Conservation (phyloP, 352 stramenopile species). For the Phytopythium cucurbitacearum region DNA sequence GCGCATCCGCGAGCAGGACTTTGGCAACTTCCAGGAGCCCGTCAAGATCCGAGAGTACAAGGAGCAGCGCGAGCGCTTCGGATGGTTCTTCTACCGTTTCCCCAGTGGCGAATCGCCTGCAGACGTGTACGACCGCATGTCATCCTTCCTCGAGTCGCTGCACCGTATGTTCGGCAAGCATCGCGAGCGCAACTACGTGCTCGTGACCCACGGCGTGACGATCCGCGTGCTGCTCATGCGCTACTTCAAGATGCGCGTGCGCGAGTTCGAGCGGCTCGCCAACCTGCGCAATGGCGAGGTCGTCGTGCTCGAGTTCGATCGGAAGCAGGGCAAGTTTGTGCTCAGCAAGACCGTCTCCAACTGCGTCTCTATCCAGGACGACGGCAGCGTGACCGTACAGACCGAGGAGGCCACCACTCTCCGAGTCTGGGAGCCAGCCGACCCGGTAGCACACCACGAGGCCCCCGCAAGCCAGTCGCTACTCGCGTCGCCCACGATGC, state of each 20-base stretch:
- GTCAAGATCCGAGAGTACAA: conserved; percentile 82
- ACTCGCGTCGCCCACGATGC: no score
- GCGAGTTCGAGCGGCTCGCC: conserved; percentile 79
- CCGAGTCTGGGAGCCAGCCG: conserved; percentile 17
- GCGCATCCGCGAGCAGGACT: conserved; percentile 87
- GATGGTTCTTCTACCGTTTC: conserved; percentile 88
- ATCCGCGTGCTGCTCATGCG: conserved; percentile 87
- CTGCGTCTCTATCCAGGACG: conserved; percentile 35
- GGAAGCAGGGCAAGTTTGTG: conserved; percentile 48
- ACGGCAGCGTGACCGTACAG: conserved; percentile 34
- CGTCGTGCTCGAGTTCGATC: conserved; percentile 73
- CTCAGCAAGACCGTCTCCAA: conserved; percentile 69
- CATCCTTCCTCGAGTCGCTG: conserved; percentile 84
- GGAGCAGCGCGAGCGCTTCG: conserved; percentile 65
- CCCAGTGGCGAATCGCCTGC: conserved; percentile 85
- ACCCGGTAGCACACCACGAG: no score
- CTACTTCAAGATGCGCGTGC: conserved; percentile 87
- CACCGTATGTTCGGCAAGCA: conserved; percentile 83
- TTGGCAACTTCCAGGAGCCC: conserved; percentile 88
- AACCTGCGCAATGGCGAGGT: conserved; percentile 87
- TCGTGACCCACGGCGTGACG: conserved; percentile 85
- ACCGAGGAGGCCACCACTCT: conserved; percentile 46
- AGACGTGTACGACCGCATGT: conserved; percentile 87
- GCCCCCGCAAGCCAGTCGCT: no score
- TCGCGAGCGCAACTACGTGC: conserved; percentile 74